phyloP scores from a whole-genome alignment of 202 grass and related monocot genomes.

The Schoenoplectus tabernaemontani region DNA sequence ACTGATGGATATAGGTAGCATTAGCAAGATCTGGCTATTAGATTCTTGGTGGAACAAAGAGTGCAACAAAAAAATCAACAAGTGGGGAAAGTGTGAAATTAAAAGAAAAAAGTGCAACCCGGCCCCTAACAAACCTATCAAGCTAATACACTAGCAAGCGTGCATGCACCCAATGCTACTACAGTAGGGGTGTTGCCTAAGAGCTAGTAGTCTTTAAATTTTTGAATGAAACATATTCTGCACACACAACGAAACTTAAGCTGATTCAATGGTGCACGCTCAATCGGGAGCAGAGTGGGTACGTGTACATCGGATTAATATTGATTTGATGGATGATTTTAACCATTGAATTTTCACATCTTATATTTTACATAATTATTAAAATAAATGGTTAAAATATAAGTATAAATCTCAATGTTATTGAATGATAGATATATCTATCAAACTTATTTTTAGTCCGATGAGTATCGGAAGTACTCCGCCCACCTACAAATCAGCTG shows the following conservation, averaged over 20 bases:
- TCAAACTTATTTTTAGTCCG: too few species aligned
- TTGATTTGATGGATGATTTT: too few species aligned
- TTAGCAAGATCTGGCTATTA: slow-evolving; percentile 11
- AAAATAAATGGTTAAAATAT: too few species aligned
- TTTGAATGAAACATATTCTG: not conserved
- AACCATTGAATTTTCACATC: too few species aligned
- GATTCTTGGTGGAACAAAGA: slow-evolving; percentile 19
- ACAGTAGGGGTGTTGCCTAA: not conserved
- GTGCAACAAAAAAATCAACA: slow-evolving; percentile 14
- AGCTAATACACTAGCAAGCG: slow-evolving; percentile 8
- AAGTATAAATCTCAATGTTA: too few species aligned
- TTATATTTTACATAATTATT: too few species aligned
- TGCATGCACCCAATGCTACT: slow-evolving; percentile 4
- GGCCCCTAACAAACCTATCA: slow-evolving; percentile 24
- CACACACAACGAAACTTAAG: not conserved
- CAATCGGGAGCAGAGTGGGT: too few species aligned
- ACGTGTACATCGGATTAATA: too few species aligned
- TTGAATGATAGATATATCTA: too few species aligned
- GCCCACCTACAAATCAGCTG: too few species aligned
- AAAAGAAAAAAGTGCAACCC: slow-evolving; percentile 8
- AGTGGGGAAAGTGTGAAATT: not conserved
- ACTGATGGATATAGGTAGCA: not conserved
- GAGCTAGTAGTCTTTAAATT: slow-evolving; percentile 1
- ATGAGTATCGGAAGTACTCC: too few species aligned
- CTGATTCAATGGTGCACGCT: not conserved